Base-by-base conservation (phyloP, 75 land plant genomes). In the Chamaecyparis obtusa region DNA sequence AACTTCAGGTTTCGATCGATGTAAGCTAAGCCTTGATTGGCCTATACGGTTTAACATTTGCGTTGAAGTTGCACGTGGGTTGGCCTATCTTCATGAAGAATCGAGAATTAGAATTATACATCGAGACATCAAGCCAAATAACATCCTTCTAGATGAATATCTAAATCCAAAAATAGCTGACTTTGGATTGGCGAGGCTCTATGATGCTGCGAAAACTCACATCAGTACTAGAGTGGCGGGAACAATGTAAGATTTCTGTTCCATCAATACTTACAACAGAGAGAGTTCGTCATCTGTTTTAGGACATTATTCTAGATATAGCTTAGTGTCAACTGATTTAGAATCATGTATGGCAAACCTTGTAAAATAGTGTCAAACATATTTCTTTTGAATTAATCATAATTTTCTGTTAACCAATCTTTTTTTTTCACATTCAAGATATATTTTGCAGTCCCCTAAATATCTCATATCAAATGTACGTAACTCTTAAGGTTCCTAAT, bases 221-320 rank as follows among this genome's bases (percentile, higher is more conserved):
- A 88, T 88, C 30, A 91, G 92, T 37, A 91, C 92, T 15, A 87
- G 87, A 57, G 92, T 91, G 37, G 92, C 91, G 15, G 92, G 92
- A 39, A 91, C 92, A 51, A 88, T 91, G 88, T 88, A 88, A 49
- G 88, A 76, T 76, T 35, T 35, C 39, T 35, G 0, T 75, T 41
- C 6, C 21, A 35, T 11, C 17, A 14, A 76, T 76, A 4, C 77
- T 14, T 75, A n/a, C n/a, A n/a, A n/a, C n/a, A n/a, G n/a, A n/a
- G n/a, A n/a, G n/a, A n/a, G n/a, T n/a, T n/a, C n/a, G n/a, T n/a
- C n/a, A n/a, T n/a, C n/a, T n/a, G n/a, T n/a, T n/a, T n/a, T n/a
- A n/a, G n/a, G n/a, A n/a, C n/a, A n/a, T n/a, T n/a, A n/a, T n/a
- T n/a, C n/a, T n/a, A n/a, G n/a, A n/a, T n/a, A n/a, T n/a, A n/a